Conservation (phyloP, 1,139 yeast species). For the Scheffersomyces insectosa region DNA sequence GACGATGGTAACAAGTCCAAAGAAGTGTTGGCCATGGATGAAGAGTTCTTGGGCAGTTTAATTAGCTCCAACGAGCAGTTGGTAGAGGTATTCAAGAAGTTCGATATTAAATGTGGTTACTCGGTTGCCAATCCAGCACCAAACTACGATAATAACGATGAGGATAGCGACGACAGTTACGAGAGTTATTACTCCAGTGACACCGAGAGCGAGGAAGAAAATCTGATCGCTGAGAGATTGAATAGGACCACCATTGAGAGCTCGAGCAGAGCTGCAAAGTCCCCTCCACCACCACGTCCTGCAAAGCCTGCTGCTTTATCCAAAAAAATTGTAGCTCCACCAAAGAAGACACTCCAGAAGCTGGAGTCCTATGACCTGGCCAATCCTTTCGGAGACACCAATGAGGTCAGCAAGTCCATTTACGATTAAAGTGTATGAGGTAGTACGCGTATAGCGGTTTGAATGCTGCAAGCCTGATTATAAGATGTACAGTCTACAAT, state of each 20-base stretch:
- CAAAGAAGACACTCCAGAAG: conserved; percentile 15
- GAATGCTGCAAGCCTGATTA: too few species aligned
- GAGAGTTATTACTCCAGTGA: conserved; percentile 50
- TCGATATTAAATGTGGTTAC: conserved; percentile 52
- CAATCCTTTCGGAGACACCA: conserved; percentile 73
- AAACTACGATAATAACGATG: conserved; percentile 29
- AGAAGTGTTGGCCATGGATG: conserved; percentile 47
- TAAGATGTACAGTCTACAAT: too few species aligned
- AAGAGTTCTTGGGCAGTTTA: conserved; percentile 82
- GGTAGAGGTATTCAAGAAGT: conserved; percentile 68
- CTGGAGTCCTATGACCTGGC: conserved; percentile 35
- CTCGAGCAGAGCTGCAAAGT: conserved; percentile 12
- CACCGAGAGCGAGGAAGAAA: conserved; percentile 39
- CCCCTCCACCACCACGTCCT: conserved; percentile 39
- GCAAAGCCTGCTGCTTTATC: conserved; percentile 24
- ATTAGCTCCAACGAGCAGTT: conserved; percentile 88
- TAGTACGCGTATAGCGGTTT: too few species aligned
- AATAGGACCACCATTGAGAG: conserved; percentile 8
- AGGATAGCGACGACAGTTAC: conserved; percentile 25
- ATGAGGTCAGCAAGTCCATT: conserved; percentile 39
- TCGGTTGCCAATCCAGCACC: conserved; percentile 40
- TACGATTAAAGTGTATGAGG: conserved; percentile 13
- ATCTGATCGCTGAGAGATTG: conserved; percentile 13
- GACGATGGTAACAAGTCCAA: conserved; percentile 29
- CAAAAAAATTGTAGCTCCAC: conserved; percentile 4